Evolutionary conservation across 306 rosid species (phyloP).

Genomic region (Ochetophila trinervis): DNA sequence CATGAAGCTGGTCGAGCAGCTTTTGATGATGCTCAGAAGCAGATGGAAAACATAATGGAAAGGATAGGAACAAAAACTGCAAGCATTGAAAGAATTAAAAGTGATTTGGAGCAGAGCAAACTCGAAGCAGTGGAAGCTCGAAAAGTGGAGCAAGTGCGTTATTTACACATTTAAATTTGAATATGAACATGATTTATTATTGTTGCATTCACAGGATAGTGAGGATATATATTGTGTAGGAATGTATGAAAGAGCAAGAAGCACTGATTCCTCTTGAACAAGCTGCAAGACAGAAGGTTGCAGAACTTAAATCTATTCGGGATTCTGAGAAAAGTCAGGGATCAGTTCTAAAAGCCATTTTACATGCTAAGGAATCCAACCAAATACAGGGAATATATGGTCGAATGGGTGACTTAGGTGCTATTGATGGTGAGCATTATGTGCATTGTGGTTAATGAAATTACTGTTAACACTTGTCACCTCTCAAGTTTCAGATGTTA

Average conservation of each 20-base stretch:
- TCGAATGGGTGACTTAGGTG: constrained; percentile 97
- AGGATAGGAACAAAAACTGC: constrained; percentile 47
- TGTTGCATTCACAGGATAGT: constrained; percentile 18
- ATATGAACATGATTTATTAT: not conserved
- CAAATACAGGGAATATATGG: constrained; percentile 89
- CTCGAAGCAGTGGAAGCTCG: constrained; percentile 59
- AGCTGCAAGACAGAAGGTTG: constrained; percentile 91
- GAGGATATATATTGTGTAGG: constrained; percentile 43
- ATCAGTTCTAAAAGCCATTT: constrained; percentile 72
- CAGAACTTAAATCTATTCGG: constrained; percentile 77
- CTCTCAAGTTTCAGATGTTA: constrained; percentile 4
- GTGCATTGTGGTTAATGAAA: constrained; percentile 1
- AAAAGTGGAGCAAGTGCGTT: constrained; percentile 69
- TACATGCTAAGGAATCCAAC: constrained; percentile 73
- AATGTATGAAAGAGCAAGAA: constrained; percentile 70
- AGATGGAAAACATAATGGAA: constrained; percentile 59
- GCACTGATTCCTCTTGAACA: constrained; percentile 81
- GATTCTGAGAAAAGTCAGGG: constrained; percentile 97
- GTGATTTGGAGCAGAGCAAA: constrained; percentile 61
- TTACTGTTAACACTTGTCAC: constrained; percentile 1
- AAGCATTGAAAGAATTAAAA: constrained; percentile 47
- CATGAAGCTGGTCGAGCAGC: constrained; percentile 77
- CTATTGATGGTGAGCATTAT: constrained; percentile 72
- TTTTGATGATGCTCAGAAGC: constrained; percentile 65
- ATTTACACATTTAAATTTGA: constrained; percentile 9